Percentiles rank a stretch among this genome's conserved stretches.
These are phyloP conservation scores for Themeda triandra DNA, from an alignment of 176 grass and related monocot genomes.

Conservation along the genomic window DNA sequence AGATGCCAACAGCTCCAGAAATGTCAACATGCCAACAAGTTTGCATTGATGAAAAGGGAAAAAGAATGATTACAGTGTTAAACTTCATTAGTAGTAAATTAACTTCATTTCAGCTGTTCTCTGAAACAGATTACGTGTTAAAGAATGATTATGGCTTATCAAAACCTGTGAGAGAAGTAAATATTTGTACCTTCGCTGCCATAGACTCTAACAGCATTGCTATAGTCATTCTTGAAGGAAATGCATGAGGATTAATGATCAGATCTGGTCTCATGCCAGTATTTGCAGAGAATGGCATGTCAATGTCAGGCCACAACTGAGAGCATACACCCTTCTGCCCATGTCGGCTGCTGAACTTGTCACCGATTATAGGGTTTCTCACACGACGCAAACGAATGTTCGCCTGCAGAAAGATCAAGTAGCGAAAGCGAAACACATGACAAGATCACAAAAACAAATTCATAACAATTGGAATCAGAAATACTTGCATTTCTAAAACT, in stretches of 20 bases:
- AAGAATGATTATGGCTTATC: slow-evolving; percentile 5
- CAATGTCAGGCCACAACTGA: slow-evolving; percentile 94
- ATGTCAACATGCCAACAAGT: slow-evolving; percentile 9
- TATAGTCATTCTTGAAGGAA: slow-evolving; percentile 99
- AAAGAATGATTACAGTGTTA: background rate
- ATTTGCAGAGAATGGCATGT: slow-evolving; percentile 96
- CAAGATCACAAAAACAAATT: slow-evolving; percentile 14
- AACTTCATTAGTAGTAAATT: background rate
- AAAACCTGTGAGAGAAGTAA: slow-evolving; percentile 23
- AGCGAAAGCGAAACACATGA: background rate
- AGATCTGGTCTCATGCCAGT: slow-evolving; percentile 96
- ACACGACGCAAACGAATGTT: slow-evolving; percentile 77
- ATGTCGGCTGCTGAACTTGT: slow-evolving; percentile 98
- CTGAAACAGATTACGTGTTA: background rate
- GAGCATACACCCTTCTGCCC: slow-evolving; percentile 98
- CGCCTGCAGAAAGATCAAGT: slow-evolving; percentile 49
- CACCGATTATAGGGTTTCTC: slow-evolving; percentile 92
- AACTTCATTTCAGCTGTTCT: slow-evolving; percentile 22
- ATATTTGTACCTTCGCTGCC: slow-evolving; percentile 75
- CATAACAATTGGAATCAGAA: background rate
- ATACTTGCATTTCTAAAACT: background rate
- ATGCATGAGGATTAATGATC: slow-evolving; percentile 97
- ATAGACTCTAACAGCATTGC: slow-evolving; percentile 98
- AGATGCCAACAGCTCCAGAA: slow-evolving; percentile 1
- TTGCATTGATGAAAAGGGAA: background rate